A percentile compares a stretch with the other conserved stretches of the same genome.
phyloP scores from a whole-genome alignment of 1,139 yeast species.

The Protomyces macrosporus region DNA sequence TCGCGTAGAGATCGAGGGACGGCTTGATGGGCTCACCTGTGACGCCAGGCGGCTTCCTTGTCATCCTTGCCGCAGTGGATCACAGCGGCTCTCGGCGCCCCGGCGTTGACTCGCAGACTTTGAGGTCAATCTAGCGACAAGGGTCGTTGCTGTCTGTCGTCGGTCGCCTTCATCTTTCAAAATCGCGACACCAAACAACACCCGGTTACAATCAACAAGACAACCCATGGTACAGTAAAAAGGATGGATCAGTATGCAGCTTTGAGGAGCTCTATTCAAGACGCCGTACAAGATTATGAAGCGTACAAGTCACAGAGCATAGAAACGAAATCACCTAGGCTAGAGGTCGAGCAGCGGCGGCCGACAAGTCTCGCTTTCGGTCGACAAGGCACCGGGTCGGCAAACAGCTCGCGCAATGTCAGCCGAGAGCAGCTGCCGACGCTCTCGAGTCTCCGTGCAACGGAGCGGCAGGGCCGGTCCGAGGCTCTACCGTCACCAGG shows the following conservation, averaged over 20 bases:
- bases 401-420: neutral
- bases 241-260: slow-evolving; percentile 10
- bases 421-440: neutral
- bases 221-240: no score
- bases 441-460: neutral
- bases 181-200: no score
- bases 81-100: no score
- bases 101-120: no score
- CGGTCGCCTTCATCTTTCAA: no score
- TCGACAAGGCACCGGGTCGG: neutral
- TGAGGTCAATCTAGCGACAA: no score
- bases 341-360: neutral
- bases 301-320: slow-evolving; percentile 14
- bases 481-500: neutral
- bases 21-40: neutral
- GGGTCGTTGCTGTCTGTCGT: no score
- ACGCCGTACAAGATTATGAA: slow-evolving; percentile 13
- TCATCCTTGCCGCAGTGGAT: neutral
- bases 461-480: neutral
- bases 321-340: neutral
- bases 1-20: neutral
- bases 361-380: neutral
- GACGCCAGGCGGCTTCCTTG: neutral
- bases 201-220: no score
- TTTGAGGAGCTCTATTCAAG: slow-evolving; percentile 7